Evolutionary conservation across 176 grass and related monocot species (phyloP).

Genomic region (Alloteropsis semialata): DNA sequence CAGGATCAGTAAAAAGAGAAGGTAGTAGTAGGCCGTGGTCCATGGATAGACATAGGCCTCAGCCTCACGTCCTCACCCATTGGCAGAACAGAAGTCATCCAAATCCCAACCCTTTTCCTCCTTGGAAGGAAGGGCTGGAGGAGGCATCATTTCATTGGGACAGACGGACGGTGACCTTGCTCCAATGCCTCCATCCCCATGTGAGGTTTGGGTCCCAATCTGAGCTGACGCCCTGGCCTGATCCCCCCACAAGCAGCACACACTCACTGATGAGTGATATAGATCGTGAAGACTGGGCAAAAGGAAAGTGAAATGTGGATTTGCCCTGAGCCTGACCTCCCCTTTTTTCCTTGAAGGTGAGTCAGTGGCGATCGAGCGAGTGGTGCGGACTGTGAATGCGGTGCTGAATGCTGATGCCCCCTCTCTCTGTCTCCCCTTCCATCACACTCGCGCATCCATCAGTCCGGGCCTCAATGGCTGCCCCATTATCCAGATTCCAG

Average conservation of each 20-base stretch:
- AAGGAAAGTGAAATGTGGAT: background rate
- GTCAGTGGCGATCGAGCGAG: background rate
- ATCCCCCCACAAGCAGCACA: background rate
- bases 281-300: too few relatives aligned
- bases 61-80: too few relatives aligned
- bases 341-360: conserved; percentile 2
- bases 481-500: background rate
- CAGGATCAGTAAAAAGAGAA: background rate
- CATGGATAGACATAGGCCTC: background rate
- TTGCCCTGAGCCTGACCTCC: background rate
- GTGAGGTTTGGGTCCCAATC: conserved; percentile 41
- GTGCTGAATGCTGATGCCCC: conserved; percentile 18
- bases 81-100: background rate
- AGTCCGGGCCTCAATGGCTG: background rate
- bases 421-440: background rate
- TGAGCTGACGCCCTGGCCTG: background rate
- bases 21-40: too few relatives aligned
- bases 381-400: background rate
- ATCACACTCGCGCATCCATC: background rate
- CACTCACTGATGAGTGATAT: background rate
- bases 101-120: background rate
- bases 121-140: background rate
- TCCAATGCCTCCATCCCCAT: conserved; percentile 23
- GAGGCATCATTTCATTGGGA: conserved; percentile 11
- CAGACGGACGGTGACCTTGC: background rate